Base-by-base conservation (phyloP, 345 rosid species). In the Moricandia arvensis region DNA sequence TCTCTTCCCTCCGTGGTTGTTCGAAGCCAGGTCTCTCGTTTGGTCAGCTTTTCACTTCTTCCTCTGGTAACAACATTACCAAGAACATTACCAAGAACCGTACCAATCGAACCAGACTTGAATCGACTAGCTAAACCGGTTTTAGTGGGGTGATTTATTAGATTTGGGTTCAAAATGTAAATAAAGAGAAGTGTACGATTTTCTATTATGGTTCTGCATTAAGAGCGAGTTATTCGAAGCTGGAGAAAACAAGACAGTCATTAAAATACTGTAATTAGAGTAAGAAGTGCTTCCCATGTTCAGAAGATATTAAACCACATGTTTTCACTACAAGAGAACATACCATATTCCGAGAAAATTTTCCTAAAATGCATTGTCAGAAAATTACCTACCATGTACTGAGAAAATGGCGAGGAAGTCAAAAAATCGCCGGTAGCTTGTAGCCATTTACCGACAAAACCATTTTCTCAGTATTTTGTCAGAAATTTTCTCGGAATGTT, bases 1-100 rank as follows among this genome's bases (percentile, higher is more conserved):
- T 90, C 65, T 80, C 87, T 55, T 87, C 93, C 1, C 82, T 86
- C 1, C 83, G 87, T 53, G 86, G 90, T 1, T 85, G 87, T 1
- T 82, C 92, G 2, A 87, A 83, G 33, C 79, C 90, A 0, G 85
- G 81, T 37, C 82, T 89, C 24, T 81, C 82, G 60, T 87, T 88
- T 1, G 86, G 87, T 16, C 78, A 87, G 51, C 83, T 90, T 55
- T 82, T 89, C 27, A 65, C 90, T 33, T 81, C 89, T 3, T 62
- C 63, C 17, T 37, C 75, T 7, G 74, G 79, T 4, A 76, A 64
- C 43, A 74, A 15, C 85, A 68, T 72, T 66, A 21, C n/a, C n/a
- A n/a, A n/a, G n/a, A n/a, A n/a, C n/a, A n/a, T n/a, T n/a, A n/a
- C 66, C 79, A 76, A 73, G 75, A 75, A 61, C 75, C 64, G 70